Percentiles rank a stretch among this genome's conserved stretches.
These are phyloP conservation scores for Aspergillus ostianus DNA, from an alignment of 495 filamentous ascomycete genomes.

Conservation along the genomic window DNA sequence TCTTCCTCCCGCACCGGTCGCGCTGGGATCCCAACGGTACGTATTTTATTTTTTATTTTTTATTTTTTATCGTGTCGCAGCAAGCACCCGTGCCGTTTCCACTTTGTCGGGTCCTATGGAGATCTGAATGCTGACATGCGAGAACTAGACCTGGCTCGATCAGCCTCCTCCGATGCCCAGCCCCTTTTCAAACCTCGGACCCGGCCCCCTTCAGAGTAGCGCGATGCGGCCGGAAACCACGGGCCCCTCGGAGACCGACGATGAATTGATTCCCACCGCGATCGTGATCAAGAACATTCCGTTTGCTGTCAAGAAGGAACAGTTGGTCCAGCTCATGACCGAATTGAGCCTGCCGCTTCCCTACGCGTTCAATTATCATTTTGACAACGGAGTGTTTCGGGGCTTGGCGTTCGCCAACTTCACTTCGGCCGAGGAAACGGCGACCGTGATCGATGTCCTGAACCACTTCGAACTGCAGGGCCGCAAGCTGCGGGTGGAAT, in stretches of 20 bases:
- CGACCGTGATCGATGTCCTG: slow-evolving; percentile 81
- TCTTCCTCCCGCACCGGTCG: slow-evolving; percentile 43
- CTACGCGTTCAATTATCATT: slow-evolving; percentile 99
- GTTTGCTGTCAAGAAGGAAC: slow-evolving; percentile 96
- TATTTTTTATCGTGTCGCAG: neutral
- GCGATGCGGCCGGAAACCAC: slow-evolving; percentile 53
- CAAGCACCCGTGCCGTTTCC: neutral
- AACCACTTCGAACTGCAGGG: slow-evolving; percentile 96
- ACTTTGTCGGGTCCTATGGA: neutral
- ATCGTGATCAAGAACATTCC: slow-evolving; percentile 99
- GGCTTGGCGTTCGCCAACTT: slow-evolving; percentile 98
- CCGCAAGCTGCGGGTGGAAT: slow-evolving; percentile 90
- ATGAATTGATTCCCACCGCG: slow-evolving; percentile 93
- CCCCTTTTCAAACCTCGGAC: slow-evolving; percentile 53
- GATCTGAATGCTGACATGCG: neutral
- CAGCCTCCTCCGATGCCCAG: slow-evolving; percentile 53
- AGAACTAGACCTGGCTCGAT: slow-evolving; percentile 57
- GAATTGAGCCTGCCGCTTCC: slow-evolving; percentile 86
- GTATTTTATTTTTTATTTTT: slow-evolving; percentile 22
- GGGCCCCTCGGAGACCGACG: slow-evolving; percentile 58
- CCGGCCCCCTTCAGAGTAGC: slow-evolving; percentile 47
- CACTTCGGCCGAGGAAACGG: slow-evolving; percentile 90
- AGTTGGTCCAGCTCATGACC: slow-evolving; percentile 88
- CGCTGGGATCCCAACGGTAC: slow-evolving; percentile 58
- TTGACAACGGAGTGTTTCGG: slow-evolving; percentile 96